A percentile compares a stretch with the other conserved stretches of the same genome.
Evolutionary conservation across 345 rosid genomes (phyloP).

Genomic region (Lepidium sativum): DNA sequence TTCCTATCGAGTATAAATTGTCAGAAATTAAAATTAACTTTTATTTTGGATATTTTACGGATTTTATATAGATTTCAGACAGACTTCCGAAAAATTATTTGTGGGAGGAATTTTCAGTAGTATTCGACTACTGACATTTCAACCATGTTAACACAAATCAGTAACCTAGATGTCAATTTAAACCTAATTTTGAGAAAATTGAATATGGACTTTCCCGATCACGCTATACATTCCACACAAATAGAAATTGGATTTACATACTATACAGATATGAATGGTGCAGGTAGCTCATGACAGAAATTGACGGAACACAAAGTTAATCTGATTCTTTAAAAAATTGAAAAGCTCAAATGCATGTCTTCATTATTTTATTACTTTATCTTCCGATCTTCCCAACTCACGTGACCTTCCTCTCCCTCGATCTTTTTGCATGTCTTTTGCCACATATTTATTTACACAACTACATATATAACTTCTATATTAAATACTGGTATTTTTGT

Average conservation of each 20-base stretch:
- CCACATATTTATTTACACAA: no score
- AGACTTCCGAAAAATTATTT: no score
- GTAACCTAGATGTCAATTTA: background rate
- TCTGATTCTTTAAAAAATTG: slow-evolving; percentile 16
- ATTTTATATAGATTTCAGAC: no score
- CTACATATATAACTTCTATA: no score
- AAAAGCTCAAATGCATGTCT: slow-evolving; percentile 50
- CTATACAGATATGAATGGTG: no score
- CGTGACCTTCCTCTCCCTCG: slow-evolving; percentile 32
- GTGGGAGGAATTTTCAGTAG: no score
- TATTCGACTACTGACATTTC: no score
- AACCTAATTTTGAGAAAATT: background rate
- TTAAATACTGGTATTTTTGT: background rate
- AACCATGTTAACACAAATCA: no score
- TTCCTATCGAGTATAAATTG: no score
- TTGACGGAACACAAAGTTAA: slow-evolving; percentile 40
- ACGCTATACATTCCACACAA: background rate
- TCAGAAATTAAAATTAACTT: no score
- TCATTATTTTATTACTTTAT: slow-evolving; percentile 35
- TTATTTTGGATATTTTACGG: no score
- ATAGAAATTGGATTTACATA: no score
- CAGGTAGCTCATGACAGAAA: slow-evolving; percentile 36
- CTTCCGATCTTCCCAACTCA: slow-evolving; percentile 15
- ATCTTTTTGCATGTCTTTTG: slow-evolving; percentile 25
- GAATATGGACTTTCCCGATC: background rate